phyloP scores from a whole-genome alignment of 768 basidiomycete species.

The Albatrellus ellisii region DNA sequence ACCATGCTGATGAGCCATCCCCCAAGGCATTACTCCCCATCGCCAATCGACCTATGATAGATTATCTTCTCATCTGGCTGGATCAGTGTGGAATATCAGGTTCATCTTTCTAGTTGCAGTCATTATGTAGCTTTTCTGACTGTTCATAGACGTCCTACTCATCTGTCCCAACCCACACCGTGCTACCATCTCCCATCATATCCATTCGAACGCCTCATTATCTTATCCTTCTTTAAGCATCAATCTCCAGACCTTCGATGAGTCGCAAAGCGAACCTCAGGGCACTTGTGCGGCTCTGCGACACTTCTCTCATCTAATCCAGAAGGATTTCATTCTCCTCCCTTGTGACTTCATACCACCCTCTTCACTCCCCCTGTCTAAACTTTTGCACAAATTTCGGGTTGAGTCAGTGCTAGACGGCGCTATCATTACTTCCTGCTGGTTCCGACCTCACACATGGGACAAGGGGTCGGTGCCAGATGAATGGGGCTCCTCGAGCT shows the following conservation, averaged over 20 bases:
- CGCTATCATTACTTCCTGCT: slow-evolving; percentile 52
- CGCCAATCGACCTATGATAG: slow-evolving; percentile 78
- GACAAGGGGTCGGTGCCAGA: slow-evolving; percentile 47
- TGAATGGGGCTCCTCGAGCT: slow-evolving; percentile 46
- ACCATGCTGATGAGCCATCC: slow-evolving; percentile 69
- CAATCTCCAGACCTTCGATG: slow-evolving; percentile 72
- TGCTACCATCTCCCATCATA: slow-evolving; percentile 66
- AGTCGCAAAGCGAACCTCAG: slow-evolving; percentile 46
- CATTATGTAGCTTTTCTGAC: slow-evolving; percentile 5
- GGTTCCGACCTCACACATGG: slow-evolving; percentile 36
- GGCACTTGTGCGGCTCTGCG: slow-evolving; percentile 70
- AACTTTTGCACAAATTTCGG: slow-evolving; percentile 73
- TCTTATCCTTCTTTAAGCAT: slow-evolving; percentile 52
- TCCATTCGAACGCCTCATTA: slow-evolving; percentile 62
- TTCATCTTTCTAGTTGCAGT: slow-evolving; percentile 19
- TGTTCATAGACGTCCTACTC: slow-evolving; percentile 59
- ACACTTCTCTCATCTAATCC: slow-evolving; percentile 64
- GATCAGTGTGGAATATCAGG: slow-evolving; percentile 81
- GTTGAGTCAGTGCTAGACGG: slow-evolving; percentile 51
- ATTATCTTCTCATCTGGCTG: slow-evolving; percentile 75
- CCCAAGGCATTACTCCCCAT: slow-evolving; percentile 84
- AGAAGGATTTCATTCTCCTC: slow-evolving; percentile 77
- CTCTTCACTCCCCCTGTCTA: slow-evolving; percentile 50
- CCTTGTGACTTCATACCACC: slow-evolving; percentile 89
- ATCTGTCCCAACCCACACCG: slow-evolving; percentile 76